phyloP scores from a whole-genome alignment of 495 filamentous ascomycete species.

The Immersiella caudata region DNA sequence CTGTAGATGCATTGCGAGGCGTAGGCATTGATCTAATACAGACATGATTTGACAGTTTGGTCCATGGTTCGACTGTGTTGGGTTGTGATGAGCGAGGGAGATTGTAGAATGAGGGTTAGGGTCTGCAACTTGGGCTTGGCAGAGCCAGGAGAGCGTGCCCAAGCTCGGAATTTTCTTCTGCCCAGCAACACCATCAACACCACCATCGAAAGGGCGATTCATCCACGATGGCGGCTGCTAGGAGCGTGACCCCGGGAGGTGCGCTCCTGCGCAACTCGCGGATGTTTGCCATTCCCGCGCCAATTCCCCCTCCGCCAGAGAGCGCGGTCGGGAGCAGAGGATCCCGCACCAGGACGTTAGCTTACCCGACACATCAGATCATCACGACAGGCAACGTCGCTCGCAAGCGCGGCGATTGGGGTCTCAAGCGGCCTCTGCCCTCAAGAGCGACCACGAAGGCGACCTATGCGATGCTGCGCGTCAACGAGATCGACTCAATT shows the following conservation, averaged over 20 bases:
- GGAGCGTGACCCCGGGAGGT: constrained; percentile 60
- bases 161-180: constrained; percentile 30
- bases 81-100: background rate
- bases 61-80: background rate
- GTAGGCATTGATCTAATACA: constrained; percentile 80
- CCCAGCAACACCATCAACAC: constrained; percentile 8
- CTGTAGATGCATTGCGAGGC: constrained; percentile 73
- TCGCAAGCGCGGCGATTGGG: constrained; percentile 86
- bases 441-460: constrained; percentile 71
- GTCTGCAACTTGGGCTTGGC: constrained; percentile 12
- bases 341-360: constrained; percentile 70
- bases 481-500: constrained; percentile 77
- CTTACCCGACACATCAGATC: constrained; percentile 79
- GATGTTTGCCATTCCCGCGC: constrained; percentile 58
- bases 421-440: constrained; percentile 84
- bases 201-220: constrained; percentile 15
- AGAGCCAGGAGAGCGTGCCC: background rate
- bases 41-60: constrained; percentile 19
- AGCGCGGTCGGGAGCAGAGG: constrained; percentile 42
- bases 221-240: constrained; percentile 31
- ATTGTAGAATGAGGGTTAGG: constrained; percentile 25
- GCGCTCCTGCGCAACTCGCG: constrained; percentile 62
- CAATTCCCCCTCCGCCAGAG: constrained; percentile 49
- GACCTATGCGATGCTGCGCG: constrained; percentile 68
- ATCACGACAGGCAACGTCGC: constrained; percentile 80